phyloP scores from a whole-genome alignment of 106 monocot genomes.

The Posidonia australis region DNA sequence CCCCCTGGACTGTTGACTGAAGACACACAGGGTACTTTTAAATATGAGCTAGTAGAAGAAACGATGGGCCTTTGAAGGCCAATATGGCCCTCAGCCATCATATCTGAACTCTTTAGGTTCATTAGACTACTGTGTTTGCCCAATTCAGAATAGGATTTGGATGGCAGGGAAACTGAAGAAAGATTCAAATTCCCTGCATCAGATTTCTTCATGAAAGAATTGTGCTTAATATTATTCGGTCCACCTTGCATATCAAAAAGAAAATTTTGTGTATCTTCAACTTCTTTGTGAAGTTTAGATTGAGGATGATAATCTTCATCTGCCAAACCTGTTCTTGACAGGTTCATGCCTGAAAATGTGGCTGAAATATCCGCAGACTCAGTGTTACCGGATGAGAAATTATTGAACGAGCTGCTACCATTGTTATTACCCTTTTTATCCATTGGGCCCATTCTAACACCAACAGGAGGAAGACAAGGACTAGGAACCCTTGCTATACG shows the following conservation, averaged over 20 bases:
- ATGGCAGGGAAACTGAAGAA: conserved; percentile 9
- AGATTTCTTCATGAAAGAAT: conserved; percentile 16
- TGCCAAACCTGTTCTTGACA: conserved; percentile 26
- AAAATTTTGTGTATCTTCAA: conserved; percentile 35
- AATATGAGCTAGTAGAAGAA: conserved; percentile 31
- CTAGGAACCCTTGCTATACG: conserved; percentile 57
- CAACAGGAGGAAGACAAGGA: conserved; percentile 79
- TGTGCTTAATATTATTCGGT: conserved; percentile 15
- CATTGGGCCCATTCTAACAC: conserved; percentile 34
- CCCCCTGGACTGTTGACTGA: conserved; percentile 29
- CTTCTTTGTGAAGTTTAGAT: conserved; percentile 36
- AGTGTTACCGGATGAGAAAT: conserved; percentile 15
- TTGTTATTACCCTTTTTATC: conserved; percentile 40
- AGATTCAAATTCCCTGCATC: conserved; percentile 12
- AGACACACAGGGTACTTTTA: conserved; percentile 26
- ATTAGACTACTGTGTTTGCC: conserved; percentile 11
- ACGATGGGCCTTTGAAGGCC: conserved; percentile 18
- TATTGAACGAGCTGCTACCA: conserved; percentile 29
- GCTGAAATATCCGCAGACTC: conserved; percentile 49
- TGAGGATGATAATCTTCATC: conserved; percentile 27
- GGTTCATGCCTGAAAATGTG: conserved; percentile 53
- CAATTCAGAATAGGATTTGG: conserved; percentile 21
- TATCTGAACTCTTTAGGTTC: conserved; percentile 17
- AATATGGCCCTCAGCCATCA: conserved; percentile 10
- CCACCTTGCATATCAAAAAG: conserved; percentile 30